Percentiles rank a stretch among this genome's conserved stretches.
phyloP scores from a whole-genome alignment of 345 rosid genomes.

The Boechera stricta region DNA sequence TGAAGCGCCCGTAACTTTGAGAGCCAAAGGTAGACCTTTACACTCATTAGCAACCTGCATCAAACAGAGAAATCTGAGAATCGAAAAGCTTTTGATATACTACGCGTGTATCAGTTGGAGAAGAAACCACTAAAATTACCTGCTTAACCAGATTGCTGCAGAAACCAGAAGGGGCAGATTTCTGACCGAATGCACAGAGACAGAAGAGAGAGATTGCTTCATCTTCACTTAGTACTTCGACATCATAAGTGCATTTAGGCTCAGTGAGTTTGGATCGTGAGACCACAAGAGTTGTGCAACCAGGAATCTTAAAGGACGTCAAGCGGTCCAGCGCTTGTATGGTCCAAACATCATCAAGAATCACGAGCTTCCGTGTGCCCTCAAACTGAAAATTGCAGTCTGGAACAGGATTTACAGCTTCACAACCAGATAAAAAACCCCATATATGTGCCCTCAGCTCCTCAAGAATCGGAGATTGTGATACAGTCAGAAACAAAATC shows the following conservation, averaged over 20 bases:
- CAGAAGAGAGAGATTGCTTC: constrained; percentile 78
- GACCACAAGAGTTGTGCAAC: constrained; percentile 75
- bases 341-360: constrained; percentile 93
- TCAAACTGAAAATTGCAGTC: constrained; percentile 49
- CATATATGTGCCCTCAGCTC: constrained; percentile 52
- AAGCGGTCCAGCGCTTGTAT: constrained; percentile 61
- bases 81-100: neutral
- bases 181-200: constrained; percentile 72
- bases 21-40: constrained; percentile 94
- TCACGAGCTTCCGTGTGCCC: constrained; percentile 53
- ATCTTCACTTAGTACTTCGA: constrained; percentile 66
- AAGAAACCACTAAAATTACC: constrained; percentile 46
- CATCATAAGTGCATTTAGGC: constrained; percentile 52
- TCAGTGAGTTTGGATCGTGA: constrained; percentile 69
- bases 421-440: constrained; percentile 52
- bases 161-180: constrained; percentile 59
- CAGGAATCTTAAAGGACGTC: constrained; percentile 49
- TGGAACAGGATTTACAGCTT: constrained; percentile 46
- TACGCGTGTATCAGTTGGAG: constrained; percentile 2
- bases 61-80: constrained; percentile 30
- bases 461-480: constrained; percentile 79
- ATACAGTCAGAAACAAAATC: constrained; percentile 76
- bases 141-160: constrained; percentile 63
- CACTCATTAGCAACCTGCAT: constrained; percentile 77
- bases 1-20: constrained; percentile 92